Evolutionary conservation across 2,329 filamentous ascomycete species (phyloP).

Genomic region (Diaporthe helianthi): DNA sequence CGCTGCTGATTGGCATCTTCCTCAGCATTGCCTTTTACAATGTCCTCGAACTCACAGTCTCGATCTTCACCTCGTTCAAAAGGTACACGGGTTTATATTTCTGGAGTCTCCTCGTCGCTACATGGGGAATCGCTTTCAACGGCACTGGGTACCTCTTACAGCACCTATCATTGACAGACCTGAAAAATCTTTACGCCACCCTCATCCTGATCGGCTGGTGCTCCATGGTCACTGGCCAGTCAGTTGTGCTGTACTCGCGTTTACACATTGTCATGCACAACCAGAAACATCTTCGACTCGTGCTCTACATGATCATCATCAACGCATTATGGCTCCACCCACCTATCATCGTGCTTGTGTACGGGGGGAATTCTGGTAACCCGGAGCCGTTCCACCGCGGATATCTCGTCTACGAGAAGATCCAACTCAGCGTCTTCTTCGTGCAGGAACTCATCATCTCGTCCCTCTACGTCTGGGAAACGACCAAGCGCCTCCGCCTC

Average conservation of each 20-base stretch:
- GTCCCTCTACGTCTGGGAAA: slow-evolving; percentile 23
- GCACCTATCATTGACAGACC: neutral
- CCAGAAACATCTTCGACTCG: slow-evolving; percentile 51
- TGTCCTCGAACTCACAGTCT: slow-evolving; percentile 28
- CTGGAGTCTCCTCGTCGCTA: slow-evolving; percentile 32
- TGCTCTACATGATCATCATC: slow-evolving; percentile 59
- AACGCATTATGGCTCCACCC: slow-evolving; percentile 56
- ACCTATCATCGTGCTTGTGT: slow-evolving; percentile 57
- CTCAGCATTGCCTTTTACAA: slow-evolving; percentile 30
- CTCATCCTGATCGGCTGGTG: slow-evolving; percentile 58
- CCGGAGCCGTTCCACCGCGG: slow-evolving; percentile 43
- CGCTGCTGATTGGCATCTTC: slow-evolving; percentile 23
- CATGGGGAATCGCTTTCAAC: slow-evolving; percentile 37
- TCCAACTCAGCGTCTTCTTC: slow-evolving; percentile 28
- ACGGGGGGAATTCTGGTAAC: slow-evolving; percentile 48
- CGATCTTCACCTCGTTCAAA: slow-evolving; percentile 33
- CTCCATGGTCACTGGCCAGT: slow-evolving; percentile 61
- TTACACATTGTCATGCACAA: slow-evolving; percentile 60
- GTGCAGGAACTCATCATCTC: slow-evolving; percentile 31
- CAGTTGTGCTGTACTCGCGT: slow-evolving; percentile 62
- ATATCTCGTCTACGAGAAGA: slow-evolving; percentile 49
- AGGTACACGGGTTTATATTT: slow-evolving; percentile 28
- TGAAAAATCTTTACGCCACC: slow-evolving; percentile 40
- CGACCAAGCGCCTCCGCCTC: slow-evolving; percentile 11
- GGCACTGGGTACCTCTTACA: slow-evolving; percentile 46